A percentile compares a stretch with the other conserved stretches of the same genome.
These are phyloP conservation scores for Exophiala oligosperma DNA, from an alignment of 2,329 filamentous ascomycete species.

Conservation along the genomic window DNA sequence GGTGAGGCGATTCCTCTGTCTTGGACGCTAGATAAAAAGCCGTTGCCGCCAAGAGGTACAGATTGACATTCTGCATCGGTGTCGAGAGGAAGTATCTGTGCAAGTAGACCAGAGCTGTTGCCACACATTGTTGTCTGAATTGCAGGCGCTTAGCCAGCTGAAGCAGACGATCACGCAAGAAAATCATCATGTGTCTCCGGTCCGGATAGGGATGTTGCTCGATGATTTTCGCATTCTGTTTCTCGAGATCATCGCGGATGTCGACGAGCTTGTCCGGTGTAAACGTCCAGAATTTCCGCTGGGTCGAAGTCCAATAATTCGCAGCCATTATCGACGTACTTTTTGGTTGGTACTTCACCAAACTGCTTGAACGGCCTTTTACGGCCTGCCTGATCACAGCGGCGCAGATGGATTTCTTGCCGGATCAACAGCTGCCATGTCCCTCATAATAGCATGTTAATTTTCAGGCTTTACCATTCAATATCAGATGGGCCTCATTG, in stretches of 20 bases:
- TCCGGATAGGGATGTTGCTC: slow-evolving; percentile 82
- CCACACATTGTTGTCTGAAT: slow-evolving; percentile 86
- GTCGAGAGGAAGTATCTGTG: slow-evolving; percentile 91
- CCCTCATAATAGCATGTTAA: too few species aligned
- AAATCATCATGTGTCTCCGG: slow-evolving; percentile 79
- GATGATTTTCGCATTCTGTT: slow-evolving; percentile 68
- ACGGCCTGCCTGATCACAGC: too few species aligned
- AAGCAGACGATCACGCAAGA: slow-evolving; percentile 83
- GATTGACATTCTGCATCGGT: slow-evolving; percentile 88
- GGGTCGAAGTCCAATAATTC: slow-evolving; percentile 96
- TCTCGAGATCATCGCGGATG: slow-evolving; percentile 73
- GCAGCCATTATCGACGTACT: slow-evolving; percentile 67
- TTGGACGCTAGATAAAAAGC: slow-evolving; percentile 95
- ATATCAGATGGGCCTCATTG: too few species aligned
- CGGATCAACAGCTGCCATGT: too few species aligned
- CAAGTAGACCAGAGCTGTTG: slow-evolving; percentile 91
- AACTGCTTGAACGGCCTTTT: too few species aligned
- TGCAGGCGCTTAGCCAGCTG: slow-evolving; percentile 82
- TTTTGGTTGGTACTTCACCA: background rate
- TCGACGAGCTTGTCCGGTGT: slow-evolving; percentile 75
- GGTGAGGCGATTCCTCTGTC: slow-evolving; percentile 95
- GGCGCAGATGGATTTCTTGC: too few species aligned
- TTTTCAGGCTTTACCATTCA: too few species aligned
- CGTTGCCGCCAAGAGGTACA: slow-evolving; percentile 89
- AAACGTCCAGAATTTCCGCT: slow-evolving; percentile 88